Conservation (phyloP, 768 basidiomycete species). For the Lepiota brunneoincarnata region DNA sequence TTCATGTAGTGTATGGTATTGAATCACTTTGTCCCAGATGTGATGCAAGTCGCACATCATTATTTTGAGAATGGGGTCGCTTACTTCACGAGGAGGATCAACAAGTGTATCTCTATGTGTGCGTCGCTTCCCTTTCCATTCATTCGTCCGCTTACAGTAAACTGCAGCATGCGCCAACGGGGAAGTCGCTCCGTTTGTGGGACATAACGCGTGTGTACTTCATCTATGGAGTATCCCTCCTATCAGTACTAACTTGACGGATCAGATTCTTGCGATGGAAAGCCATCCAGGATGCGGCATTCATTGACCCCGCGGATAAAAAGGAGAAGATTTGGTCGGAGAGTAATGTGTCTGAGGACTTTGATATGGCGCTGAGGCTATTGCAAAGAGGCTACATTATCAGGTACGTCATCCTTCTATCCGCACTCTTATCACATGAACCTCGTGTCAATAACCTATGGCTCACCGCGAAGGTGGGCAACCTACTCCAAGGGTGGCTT, state of each 20-base stretch:
- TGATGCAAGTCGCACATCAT: slow-evolving; percentile 82
- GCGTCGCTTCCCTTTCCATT: slow-evolving; percentile 19
- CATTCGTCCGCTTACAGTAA: slow-evolving; percentile 15
- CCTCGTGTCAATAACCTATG: background rate
- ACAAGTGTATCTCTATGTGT: slow-evolving; percentile 73
- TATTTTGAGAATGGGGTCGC: slow-evolving; percentile 91
- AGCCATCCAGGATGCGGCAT: slow-evolving; percentile 81
- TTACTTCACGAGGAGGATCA: slow-evolving; percentile 80
- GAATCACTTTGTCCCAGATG: slow-evolving; percentile 37
- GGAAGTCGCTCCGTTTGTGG: slow-evolving; percentile 80
- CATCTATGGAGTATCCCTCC: background rate
- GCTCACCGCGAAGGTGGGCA: slow-evolving; percentile 53
- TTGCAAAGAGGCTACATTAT: slow-evolving; percentile 65
- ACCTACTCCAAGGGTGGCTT: slow-evolving; percentile 84
- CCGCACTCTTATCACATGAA: background rate
- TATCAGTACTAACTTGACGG: background rate
- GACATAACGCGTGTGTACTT: slow-evolving; percentile 63
- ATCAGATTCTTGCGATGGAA: slow-evolving; percentile 74
- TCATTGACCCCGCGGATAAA: slow-evolving; percentile 62
- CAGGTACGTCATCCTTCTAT: slow-evolving; percentile 31
- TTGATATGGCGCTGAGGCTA: slow-evolving; percentile 73
- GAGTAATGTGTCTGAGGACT: slow-evolving; percentile 77
- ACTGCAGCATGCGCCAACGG: slow-evolving; percentile 70
- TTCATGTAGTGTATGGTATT: background rate
- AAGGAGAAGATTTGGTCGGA: slow-evolving; percentile 76